Evolutionary conservation across 208 protist genomes (phyloP).

Genomic region (Leishmania tropica): DNA sequence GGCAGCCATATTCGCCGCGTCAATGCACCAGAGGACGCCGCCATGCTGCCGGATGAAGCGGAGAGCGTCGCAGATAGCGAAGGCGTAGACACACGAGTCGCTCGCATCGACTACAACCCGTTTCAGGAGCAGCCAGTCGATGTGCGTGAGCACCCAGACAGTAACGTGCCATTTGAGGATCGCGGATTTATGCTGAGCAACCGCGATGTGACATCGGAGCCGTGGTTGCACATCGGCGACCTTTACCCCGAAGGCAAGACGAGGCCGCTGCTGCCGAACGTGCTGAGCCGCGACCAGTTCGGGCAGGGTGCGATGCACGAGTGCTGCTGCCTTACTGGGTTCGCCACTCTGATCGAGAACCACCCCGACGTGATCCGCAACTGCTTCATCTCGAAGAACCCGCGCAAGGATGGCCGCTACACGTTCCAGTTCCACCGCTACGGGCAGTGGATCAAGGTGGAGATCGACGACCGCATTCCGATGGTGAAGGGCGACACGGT

Average conservation of each 20-base stretch:
- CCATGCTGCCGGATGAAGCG: constrained; percentile 68
- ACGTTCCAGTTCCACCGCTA: constrained; percentile 14
- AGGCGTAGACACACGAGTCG: constrained; percentile 44
- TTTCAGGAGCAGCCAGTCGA: constrained; percentile 34
- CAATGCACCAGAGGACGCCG: constrained; percentile 63
- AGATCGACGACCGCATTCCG: constrained; percentile 69
- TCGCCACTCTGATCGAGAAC: constrained; percentile 45
- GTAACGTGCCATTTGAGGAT: constrained; percentile 58
- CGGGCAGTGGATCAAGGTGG: constrained; percentile 39
- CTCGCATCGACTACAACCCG: constrained; percentile 61
- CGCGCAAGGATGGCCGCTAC: constrained; percentile 36
- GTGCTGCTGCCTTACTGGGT: constrained; percentile 55
- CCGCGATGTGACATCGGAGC: constrained; percentile 46
- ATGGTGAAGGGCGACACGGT: constrained; percentile 56
- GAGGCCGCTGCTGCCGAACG: constrained; percentile 51
- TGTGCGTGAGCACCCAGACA: constrained; percentile 54
- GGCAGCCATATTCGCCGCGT: constrained; percentile 56
- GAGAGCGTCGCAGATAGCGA: constrained; percentile 65
- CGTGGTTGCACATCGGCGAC: constrained; percentile 62
- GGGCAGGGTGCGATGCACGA: constrained; percentile 51
- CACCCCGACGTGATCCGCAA: constrained; percentile 61
- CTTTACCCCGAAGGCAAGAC: constrained; percentile 70
- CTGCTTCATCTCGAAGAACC: constrained; percentile 52
- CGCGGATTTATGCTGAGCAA: constrained; percentile 47
- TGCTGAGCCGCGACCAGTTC: constrained; percentile 64